Evolutionary conservation across 257 asterid genomes (phyloP).

Genomic region (Nicotiana tomentosiformis): DNA sequence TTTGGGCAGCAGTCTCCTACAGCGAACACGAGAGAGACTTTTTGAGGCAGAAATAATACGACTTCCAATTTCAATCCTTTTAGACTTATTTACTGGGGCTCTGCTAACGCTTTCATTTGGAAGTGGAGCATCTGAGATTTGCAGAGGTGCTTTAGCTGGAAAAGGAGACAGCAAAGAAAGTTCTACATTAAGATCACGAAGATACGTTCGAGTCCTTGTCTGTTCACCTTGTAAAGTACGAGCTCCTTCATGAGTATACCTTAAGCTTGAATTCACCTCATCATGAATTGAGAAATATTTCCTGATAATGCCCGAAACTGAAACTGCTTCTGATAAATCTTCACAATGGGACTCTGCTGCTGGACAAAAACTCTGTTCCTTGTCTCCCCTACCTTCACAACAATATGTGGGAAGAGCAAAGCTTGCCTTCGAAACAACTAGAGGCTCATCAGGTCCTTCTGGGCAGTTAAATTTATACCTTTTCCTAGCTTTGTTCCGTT

Average conservation of each 20-base stretch:
- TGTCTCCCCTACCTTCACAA: conserved; percentile 3
- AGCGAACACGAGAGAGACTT: conserved; percentile 16
- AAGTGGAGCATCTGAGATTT: background rate
- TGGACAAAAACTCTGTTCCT: background rate
- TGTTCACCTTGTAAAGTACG: conserved; percentile 1
- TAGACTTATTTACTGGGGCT: conserved; percentile 15
- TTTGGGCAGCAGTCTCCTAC: background rate
- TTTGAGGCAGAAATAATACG: conserved; percentile 38
- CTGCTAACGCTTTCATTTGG: background rate
- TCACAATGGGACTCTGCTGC: conserved; percentile 25
- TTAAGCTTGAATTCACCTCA: conserved; percentile 43
- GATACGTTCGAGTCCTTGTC: background rate
- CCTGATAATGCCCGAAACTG: conserved; percentile 53
- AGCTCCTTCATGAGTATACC: background rate
- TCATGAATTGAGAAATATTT: conserved; percentile 49
- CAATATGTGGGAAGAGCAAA: background rate
- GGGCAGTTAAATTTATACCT: conserved; percentile 1
- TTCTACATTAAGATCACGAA: background rate
- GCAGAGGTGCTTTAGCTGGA: conserved; percentile 9
- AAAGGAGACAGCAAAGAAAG: conserved; percentile 6
- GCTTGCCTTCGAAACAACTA: conserved; percentile 5
- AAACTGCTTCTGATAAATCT: conserved; percentile 36
- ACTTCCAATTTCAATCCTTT: conserved; percentile 41
- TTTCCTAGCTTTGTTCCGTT: conserved; percentile 11
- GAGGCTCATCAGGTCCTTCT: background rate